Conservation (phyloP, 2,329 filamentous ascomycete genomes). For the Pseudocercospora fuligena region DNA sequence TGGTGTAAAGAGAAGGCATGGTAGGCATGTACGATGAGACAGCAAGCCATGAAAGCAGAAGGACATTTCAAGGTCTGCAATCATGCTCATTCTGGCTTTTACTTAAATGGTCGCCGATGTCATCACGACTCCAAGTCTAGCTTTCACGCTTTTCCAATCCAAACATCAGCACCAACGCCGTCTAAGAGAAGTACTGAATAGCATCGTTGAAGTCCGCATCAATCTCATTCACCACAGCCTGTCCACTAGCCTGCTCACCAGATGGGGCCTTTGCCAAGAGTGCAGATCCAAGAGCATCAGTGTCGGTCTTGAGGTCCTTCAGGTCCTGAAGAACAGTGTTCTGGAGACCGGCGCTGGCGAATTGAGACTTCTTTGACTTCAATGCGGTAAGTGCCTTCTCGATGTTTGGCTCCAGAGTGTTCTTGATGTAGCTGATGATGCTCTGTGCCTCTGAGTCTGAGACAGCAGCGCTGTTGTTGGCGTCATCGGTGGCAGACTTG, state of each 20-base stretch:
- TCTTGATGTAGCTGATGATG: background rate
- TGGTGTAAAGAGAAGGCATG: background rate
- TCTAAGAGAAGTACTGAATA: slow-evolving; percentile 16
- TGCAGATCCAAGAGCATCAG: slow-evolving; percentile 19
- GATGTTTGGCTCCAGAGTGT: slow-evolving; percentile 1
- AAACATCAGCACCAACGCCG: background rate
- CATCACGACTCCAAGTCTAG: background rate
- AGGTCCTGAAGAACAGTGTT: slow-evolving; percentile 24
- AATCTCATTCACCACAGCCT: slow-evolving; percentile 41
- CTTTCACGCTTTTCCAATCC: background rate
- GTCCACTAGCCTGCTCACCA: slow-evolving; percentile 18
- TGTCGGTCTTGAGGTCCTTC: slow-evolving; percentile 20
- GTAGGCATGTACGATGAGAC: background rate
- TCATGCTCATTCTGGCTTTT: background rate
- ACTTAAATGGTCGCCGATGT: background rate
- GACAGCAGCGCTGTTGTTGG: background rate
- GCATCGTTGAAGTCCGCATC: slow-evolving; percentile 42
- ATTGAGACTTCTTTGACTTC: background rate
- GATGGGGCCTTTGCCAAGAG: slow-evolving; percentile 23
- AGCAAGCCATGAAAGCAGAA: background rate
- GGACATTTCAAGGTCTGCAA: background rate
- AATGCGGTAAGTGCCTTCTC: background rate
- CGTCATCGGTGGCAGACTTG: background rate
- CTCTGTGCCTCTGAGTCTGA: background rate
- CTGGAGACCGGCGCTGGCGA: slow-evolving; percentile 8